Percentiles rank a stretch among this genome's conserved stretches.
phyloP scores from a whole-genome alignment of 331 rosid species.

The Ulmus americana region DNA sequence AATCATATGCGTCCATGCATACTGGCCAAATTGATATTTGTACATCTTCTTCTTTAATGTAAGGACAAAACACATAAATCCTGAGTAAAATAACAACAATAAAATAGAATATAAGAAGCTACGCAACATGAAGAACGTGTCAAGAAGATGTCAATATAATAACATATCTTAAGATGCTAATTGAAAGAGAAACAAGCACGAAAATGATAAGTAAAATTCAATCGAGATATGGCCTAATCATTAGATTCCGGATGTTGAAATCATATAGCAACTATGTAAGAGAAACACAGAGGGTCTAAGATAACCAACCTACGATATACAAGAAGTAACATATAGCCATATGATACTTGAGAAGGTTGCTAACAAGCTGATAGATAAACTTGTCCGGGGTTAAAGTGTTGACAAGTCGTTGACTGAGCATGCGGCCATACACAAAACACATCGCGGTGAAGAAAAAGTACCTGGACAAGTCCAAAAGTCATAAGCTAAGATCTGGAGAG shows the following conservation, averaged over 20 bases:
- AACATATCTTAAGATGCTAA: conserved; percentile 8
- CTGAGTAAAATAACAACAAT: conserved; percentile 38
- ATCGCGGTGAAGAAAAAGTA: conserved; percentile 97
- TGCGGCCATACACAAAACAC: conserved; percentile 94
- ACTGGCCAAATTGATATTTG: conserved; percentile 99
- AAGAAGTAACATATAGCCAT: conserved; percentile 86
- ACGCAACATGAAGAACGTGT: conserved; percentile 4
- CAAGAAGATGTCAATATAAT: conserved; percentile 8
- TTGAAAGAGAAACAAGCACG: neutral
- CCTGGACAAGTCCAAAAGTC: conserved; percentile 40
- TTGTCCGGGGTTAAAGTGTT: conserved; percentile 82
- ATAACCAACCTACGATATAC: conserved; percentile 72
- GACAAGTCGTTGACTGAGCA: conserved; percentile 83
- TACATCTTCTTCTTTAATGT: conserved; percentile 96
- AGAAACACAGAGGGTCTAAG: conserved; percentile 11
- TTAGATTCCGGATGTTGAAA: neutral
- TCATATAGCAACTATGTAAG: neutral
- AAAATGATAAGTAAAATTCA: neutral
- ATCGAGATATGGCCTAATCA: neutral
- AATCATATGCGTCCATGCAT: conserved; percentile 99
- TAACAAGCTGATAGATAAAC: conserved; percentile 70
- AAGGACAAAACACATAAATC: conserved; percentile 98
- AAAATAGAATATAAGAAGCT: conserved; percentile 17
- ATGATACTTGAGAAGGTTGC: conserved; percentile 83
- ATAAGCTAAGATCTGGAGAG: neutral